Evolutionary conservation across 1,139 yeast species (phyloP), one percentile per base, ranked within the genome.

Genomic region (Sugiyamaella novakii): DNA sequence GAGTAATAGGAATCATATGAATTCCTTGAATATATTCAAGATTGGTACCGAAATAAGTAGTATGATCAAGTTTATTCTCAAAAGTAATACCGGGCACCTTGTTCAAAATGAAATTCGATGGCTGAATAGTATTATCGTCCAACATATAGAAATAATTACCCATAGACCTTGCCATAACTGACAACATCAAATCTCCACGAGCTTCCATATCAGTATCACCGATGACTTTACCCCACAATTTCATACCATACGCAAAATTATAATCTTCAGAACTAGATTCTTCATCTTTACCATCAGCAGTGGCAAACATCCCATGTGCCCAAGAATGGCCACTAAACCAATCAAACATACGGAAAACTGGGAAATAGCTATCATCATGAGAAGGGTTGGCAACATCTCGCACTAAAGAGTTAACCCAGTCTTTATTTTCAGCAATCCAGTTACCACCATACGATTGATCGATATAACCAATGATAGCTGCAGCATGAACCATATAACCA

Each of bases 1-100:
- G 92, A 0, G 96, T 88, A 42, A 87, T 73, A 19, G 98, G 96
- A 52, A 92, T 75, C 84, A 94, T 92, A 65, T 92, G 98, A 55
- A 92, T 91, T 64, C 97, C 96, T 62, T 91, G 98, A 48, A 92
- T 89, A 66, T 85, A 92, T 67, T 91, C 92, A 35, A 74, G 63
- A 49, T 80, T 75, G 59, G 75, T 75, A 3, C 96, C 96, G 62
- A 89, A 89, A 70, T 83, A 89, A 1, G 97, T 92, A 2, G 96
- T 88, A 70, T 87, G 95, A 59, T 87, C 96, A 52, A 87, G 71
- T 70, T 92, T 91, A 69, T 91, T 91, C 67, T 91, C 97, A 66
- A 81, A 85, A 8, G 69, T 62, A 56, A 87, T 86, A 55, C 95
- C 95, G 40, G 87, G 73, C 18, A 84, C 91, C 64, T 79, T 81